A percentile compares a stretch with the other conserved stretches of the same genome.
Conservation (phyloP, 2,329 filamentous ascomycete genomes). For the Sporothrix brasiliensis region DNA sequence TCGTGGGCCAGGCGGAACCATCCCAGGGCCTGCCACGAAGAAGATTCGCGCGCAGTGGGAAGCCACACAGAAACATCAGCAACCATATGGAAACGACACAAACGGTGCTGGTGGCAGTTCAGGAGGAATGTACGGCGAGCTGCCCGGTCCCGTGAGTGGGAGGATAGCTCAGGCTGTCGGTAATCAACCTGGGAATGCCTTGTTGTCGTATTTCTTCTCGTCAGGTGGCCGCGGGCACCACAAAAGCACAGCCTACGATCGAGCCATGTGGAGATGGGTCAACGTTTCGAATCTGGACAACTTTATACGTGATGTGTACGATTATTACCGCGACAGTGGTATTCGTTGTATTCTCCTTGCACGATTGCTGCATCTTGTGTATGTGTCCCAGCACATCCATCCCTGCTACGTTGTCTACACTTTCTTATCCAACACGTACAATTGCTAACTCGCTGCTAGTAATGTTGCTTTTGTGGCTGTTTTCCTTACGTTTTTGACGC, state of each 20-base stretch:
- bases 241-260: conserved; percentile 59
- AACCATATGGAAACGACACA: conserved; percentile 49
- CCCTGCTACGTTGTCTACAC: not conserved
- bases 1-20: conserved; percentile 37
- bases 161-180: not conserved
- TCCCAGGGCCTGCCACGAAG: conserved; percentile 50
- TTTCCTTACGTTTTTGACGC: conserved; percentile 79
- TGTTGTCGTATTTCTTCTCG: conserved; percentile 35
- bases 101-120: conserved; percentile 36
- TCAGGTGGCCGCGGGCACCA: conserved; percentile 22
- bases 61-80: conserved; percentile 55
- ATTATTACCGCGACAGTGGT: conserved; percentile 81
- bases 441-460: conserved; percentile 46
- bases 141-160: conserved; percentile 32
- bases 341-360: conserved; percentile 82
- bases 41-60: conserved; percentile 59
- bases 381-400: conserved; percentile 43
- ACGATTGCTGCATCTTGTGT: conserved; percentile 72
- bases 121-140: conserved; percentile 39
- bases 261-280: conserved; percentile 89
- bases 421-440: not conserved
- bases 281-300: conserved; percentile 88
- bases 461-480: conserved; percentile 81
- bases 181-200: conserved; percentile 29
- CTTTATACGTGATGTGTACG: conserved; percentile 82